These are phyloP conservation scores for Irpex lacteus DNA, from an alignment of 1,284 basidiomycete genomes.

Conservation along the genomic window DNA sequence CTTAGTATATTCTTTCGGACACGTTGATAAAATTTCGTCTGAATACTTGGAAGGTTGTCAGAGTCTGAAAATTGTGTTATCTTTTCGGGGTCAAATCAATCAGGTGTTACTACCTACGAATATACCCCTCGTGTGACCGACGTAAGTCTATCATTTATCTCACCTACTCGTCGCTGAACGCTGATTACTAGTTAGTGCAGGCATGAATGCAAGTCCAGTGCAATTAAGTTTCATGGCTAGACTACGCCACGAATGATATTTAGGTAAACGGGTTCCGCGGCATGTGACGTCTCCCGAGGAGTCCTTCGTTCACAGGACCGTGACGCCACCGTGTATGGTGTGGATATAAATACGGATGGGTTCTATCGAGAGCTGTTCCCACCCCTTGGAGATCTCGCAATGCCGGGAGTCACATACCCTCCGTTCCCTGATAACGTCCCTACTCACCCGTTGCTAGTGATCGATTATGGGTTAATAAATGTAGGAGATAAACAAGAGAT, in stretches of 20 bases:
- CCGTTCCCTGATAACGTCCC: constrained; percentile 9
- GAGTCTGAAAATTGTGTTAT: too few species aligned
- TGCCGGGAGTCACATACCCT: constrained; percentile 5
- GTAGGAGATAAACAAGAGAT: constrained; percentile 2
- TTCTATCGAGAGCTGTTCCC: neutral
- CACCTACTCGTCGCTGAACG: too few species aligned
- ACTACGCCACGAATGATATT: neutral
- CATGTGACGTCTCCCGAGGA: neutral
- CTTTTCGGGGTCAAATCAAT: too few species aligned
- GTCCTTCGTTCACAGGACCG: neutral
- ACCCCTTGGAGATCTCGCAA: neutral
- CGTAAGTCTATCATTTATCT: too few species aligned
- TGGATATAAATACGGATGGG: neutral
- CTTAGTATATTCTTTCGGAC: too few species aligned
- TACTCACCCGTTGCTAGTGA: constrained; percentile 7
- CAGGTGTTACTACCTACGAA: too few species aligned
- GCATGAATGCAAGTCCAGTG: too few species aligned
- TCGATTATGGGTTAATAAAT: constrained; percentile 8
- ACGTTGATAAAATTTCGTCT: too few species aligned
- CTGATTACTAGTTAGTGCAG: too few species aligned
- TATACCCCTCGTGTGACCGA: too few species aligned
- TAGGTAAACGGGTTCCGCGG: neutral
- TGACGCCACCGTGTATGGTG: neutral
- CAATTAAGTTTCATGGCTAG: too few species aligned
- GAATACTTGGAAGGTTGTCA: too few species aligned